Percentiles rank a stretch among this genome's conserved stretches.
phyloP scores from a whole-genome alignment of 768 basidiomycete species.

The Auricularia heimuer region DNA sequence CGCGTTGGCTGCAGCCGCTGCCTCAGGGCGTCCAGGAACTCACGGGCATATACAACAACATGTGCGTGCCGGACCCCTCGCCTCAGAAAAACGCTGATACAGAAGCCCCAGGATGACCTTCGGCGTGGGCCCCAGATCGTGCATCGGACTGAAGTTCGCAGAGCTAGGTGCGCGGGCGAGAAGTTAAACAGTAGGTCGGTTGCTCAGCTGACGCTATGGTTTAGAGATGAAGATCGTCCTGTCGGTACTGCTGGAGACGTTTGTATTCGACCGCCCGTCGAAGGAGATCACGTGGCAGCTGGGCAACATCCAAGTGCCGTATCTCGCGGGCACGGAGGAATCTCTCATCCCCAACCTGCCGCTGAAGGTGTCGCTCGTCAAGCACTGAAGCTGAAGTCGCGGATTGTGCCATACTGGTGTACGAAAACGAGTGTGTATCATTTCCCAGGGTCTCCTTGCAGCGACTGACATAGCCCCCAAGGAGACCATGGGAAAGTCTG shows the following conservation, averaged over 20 bases:
- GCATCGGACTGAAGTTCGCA: constrained; percentile 3
- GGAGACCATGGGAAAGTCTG: too few species aligned
- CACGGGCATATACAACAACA: constrained; percentile 6
- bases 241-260: constrained; percentile 3
- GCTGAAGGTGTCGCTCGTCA: constrained; percentile 2
- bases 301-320: constrained; percentile 3
- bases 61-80: background rate
- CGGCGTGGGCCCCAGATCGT: background rate
- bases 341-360: constrained; percentile 1
- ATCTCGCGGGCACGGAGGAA: background rate
- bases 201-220: background rate
- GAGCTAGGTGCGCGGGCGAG: constrained; percentile 4
- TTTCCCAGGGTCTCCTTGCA: too few species aligned
- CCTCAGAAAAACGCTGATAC: background rate
- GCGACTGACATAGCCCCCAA: too few species aligned
- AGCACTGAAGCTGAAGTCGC: too few species aligned
- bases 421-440: too few species aligned
- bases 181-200: too few species aligned
- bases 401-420: too few species aligned
- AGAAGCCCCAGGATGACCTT: background rate
- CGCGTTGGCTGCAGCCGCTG: constrained; percentile 2
- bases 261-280: constrained; percentile 1
- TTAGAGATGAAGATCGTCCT: background rate
- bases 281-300: constrained; percentile 3
- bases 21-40: constrained; percentile 2